Evolutionary conservation across 768 basidiomycete species (phyloP).

Genomic region (Rhizopogon vinicolor): DNA sequence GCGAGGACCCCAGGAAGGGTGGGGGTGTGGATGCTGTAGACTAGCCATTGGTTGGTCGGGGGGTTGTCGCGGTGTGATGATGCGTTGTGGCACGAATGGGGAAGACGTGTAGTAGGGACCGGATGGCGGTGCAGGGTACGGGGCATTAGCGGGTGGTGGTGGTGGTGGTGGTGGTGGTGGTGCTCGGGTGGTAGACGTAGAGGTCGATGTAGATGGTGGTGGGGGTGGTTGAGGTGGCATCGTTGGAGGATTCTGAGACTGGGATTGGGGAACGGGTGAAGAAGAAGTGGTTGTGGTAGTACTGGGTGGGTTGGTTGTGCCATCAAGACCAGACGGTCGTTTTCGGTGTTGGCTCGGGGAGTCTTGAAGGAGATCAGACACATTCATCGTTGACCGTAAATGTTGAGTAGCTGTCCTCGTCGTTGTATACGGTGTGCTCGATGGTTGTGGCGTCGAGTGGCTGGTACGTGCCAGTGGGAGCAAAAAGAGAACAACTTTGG

Average conservation of each 20-base stretch:
- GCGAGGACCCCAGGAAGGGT: conserved; percentile 27
- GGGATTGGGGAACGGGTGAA: conserved; percentile 28
- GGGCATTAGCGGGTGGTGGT: conserved; percentile 11
- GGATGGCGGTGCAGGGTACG: conserved; percentile 25
- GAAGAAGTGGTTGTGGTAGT: conserved; percentile 18
- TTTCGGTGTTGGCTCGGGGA: conserved; percentile 57
- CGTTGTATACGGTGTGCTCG: not conserved
- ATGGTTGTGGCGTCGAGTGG: not conserved
- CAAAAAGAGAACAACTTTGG: not conserved
- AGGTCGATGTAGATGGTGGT: conserved; percentile 11
- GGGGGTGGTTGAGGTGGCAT: conserved; percentile 12
- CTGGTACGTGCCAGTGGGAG: not conserved
- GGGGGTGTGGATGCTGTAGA: conserved; percentile 25
- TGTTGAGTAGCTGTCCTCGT: not conserved
- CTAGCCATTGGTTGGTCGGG: conserved; percentile 25
- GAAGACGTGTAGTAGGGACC: conserved; percentile 28
- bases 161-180: conserved; percentile 11
- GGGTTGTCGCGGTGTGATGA: conserved; percentile 21
- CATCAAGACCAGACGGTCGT: conserved; percentile 22
- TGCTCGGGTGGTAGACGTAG: conserved; percentile 19
- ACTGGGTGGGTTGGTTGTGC: conserved; percentile 24
- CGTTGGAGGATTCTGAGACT: conserved; percentile 23
- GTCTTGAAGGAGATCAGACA: conserved; percentile 64
- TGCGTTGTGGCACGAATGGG: conserved; percentile 21
- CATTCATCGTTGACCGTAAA: conserved; percentile 45